phyloP scores from a whole-genome alignment of 1,284 basidiomycete species.

The Ustilago bromivora region DNA sequence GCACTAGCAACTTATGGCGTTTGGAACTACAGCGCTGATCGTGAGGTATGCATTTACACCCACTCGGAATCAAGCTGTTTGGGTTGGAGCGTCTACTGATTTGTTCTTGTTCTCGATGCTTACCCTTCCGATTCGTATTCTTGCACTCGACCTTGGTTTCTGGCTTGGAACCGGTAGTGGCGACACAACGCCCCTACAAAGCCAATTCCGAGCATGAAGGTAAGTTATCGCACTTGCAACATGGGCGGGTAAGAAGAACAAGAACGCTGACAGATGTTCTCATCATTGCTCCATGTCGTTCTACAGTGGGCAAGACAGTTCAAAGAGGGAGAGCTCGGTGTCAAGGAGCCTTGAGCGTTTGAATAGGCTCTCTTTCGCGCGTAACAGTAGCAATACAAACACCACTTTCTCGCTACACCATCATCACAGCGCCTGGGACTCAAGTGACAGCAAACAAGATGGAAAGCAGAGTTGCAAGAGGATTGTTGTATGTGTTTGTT shows the following conservation, averaged over 20 bases:
- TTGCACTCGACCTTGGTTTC: background rate
- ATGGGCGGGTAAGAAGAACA: background rate
- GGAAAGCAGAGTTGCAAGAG: too few species aligned
- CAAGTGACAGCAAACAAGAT: too few species aligned
- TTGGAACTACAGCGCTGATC: conserved; percentile 72
- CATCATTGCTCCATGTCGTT: too few species aligned
- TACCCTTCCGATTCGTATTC: too few species aligned
- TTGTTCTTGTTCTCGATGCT: background rate
- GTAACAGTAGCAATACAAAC: conserved; percentile 7
- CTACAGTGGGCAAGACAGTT: conserved; percentile 68
- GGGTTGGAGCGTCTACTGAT: background rate
- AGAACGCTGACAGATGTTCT: too few species aligned
- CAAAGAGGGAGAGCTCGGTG: conserved; percentile 64
- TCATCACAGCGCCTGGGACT: background rate
- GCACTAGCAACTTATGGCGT: conserved; percentile 71
- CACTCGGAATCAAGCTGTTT: background rate
- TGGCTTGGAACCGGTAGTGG: conserved; percentile 43
- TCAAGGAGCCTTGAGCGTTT: conserved; percentile 60
- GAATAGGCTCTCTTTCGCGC: too few species aligned
- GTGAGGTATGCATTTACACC: conserved; percentile 71
- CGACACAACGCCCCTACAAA: conserved; percentile 65
- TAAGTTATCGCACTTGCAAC: conserved; percentile 24
- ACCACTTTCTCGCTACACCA: background rate
- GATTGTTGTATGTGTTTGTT: too few species aligned
- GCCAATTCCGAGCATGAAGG: conserved; percentile 63